Percentiles rank a stretch among this genome's conserved stretches.
Evolutionary conservation across 306 rosid species (phyloP).

Genomic region (Potentilla sterilis): DNA sequence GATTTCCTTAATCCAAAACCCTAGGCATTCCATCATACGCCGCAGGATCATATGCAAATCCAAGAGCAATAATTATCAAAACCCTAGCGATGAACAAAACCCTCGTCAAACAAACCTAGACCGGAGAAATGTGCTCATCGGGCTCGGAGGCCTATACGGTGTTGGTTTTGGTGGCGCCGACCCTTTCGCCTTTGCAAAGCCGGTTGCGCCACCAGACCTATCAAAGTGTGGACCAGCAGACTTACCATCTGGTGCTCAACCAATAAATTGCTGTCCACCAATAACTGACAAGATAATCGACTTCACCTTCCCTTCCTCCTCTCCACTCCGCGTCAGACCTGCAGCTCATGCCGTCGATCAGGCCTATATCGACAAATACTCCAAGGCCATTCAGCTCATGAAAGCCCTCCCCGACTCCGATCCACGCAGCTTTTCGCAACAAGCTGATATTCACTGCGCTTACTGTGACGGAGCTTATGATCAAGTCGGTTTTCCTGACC

Average conservation of each 20-base stretch:
- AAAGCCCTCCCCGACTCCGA: constrained; percentile 51
- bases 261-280: constrained; percentile 71
- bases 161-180: constrained; percentile 26
- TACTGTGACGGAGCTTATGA: constrained; percentile 72
- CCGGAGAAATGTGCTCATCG: constrained; percentile 57
- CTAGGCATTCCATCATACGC: constrained; percentile 1
- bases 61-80: constrained; percentile 17
- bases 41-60: constrained; percentile 30
- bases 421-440: constrained; percentile 65
- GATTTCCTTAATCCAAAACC: neutral
- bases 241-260: constrained; percentile 35
- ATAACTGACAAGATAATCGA: constrained; percentile 37
- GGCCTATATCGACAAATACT: constrained; percentile 49
- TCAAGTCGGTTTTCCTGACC: constrained; percentile 59
- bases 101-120: constrained; percentile 27
- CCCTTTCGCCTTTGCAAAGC: constrained; percentile 49
- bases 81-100: constrained; percentile 15
- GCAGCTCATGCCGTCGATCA: constrained; percentile 53
- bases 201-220: constrained; percentile 46
- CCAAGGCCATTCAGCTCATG: constrained; percentile 58
- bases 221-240: constrained; percentile 48
- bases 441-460: constrained; percentile 77
- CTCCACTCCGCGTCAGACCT: constrained; percentile 39
- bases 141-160: constrained; percentile 64
- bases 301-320: constrained; percentile 30